phyloP scores from a whole-genome alignment of 2,329 filamentous ascomycete genomes.

The Didymella lethalis region DNA sequence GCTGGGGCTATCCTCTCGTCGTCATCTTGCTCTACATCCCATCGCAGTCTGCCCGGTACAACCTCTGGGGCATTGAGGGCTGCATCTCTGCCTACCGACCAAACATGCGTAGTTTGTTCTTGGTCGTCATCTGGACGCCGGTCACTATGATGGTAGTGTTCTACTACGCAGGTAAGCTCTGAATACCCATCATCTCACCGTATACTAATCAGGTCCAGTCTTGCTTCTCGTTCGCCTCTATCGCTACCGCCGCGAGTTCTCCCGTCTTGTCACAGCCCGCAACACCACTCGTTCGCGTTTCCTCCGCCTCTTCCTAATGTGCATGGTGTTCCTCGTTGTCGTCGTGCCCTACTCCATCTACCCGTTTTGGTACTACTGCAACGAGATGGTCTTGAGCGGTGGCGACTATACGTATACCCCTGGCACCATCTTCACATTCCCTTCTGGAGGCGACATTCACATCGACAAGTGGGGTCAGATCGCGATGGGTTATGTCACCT shows the following conservation, averaged over 20 bases:
- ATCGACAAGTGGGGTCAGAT: conserved; percentile 68
- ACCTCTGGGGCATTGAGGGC: conserved; percentile 65
- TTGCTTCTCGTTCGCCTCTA: conserved; percentile 68
- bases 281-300: conserved; percentile 67
- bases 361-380: conserved; percentile 57
- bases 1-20: conserved; percentile 63
- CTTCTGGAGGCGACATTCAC: conserved; percentile 54
- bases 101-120: conserved; percentile 65
- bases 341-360: conserved; percentile 62
- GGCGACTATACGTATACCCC: conserved; percentile 48
- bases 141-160: conserved; percentile 62
- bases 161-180: conserved; percentile 65
- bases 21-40: conserved; percentile 66
- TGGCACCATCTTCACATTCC: conserved; percentile 58
- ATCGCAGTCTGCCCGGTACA: conserved; percentile 67
- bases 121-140: conserved; percentile 65
- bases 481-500: conserved; percentile 62
- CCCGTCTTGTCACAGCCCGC: conserved; percentile 61
- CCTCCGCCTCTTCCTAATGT: conserved; percentile 67
- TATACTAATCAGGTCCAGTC: conserved; percentile 50
- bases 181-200: neutral
- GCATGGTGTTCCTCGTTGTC: conserved; percentile 58
- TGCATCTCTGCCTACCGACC: conserved; percentile 63
- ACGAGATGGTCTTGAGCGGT: conserved; percentile 9
- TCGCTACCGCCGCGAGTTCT: conserved; percentile 67